Evolutionary conservation across 306 rosid genomes (phyloP), one percentile per base, ranked within the genome.

Genomic region (Mucuna pruriens): DNA sequence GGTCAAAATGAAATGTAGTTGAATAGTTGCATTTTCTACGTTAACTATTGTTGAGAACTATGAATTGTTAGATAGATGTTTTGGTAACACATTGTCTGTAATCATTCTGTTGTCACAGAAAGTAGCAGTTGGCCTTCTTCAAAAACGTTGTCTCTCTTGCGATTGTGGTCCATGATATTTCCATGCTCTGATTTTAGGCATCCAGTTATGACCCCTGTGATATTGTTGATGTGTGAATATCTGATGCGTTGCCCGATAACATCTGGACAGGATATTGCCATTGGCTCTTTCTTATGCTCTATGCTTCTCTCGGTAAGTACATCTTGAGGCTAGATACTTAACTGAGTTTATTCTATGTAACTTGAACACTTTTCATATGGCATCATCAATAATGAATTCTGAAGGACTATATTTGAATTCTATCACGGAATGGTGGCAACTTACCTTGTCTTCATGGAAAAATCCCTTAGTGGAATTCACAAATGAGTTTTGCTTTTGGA

Each of bases 101-200:
- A 46, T 85, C 46, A 46, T 70, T 77, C 20, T 60, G 4, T 82
- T 81, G 74, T 38, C 81, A 74, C 89, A 95, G 99, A 93, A 86
- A 89, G 81, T 85, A 89, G 90, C 91, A 69, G 84, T 46, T 95
- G 99, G 94, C 98, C 99, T 87, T 89, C 98, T 74, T 88, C 94
- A 63, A 95, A 93, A 82, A 90, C 89, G 16, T 68, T 95, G 80
- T 88, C 88, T 82, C 99, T 95, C 86, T 78, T 95, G 83, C 92
- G 93, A 76, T 91, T 95, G 79, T 95, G 98, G 99, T 88, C 98
- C 79, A 81, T 86, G 89, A 87, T 90, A 89, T 93, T 87, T 89
- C 92, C 99, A 66, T 90, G 94, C 89, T 90, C 99, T 2, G 99
- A 95, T 83, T 93, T 88, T 75, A 90, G 97, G 78, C 99, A 93